Percentiles rank a stretch among this genome's conserved stretches.
These are phyloP conservation scores for Besnoitia besnoiti DNA, from an alignment of 169 alveolate species.

Conservation along the genomic window DNA sequence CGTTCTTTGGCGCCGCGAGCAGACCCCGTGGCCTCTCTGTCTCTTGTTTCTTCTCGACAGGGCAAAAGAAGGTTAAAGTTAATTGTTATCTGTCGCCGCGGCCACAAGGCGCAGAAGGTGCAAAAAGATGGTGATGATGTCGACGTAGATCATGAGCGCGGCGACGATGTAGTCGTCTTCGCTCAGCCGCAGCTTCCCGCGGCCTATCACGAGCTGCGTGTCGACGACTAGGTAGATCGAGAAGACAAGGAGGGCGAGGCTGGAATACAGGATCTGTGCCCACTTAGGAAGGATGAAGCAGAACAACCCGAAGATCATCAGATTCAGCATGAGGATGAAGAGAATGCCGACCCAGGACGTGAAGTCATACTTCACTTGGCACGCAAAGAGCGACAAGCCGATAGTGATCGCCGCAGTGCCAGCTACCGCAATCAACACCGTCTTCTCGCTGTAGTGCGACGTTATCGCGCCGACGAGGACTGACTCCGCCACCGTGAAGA, in stretches of 20 bases:
- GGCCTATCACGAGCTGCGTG: slow-evolving; percentile 80
- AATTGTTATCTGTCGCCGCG: slow-evolving; percentile 32
- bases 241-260: slow-evolving; percentile 74
- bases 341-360: slow-evolving; percentile 72
- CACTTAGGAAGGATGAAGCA: slow-evolving; percentile 60
- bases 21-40: no score
- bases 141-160: slow-evolving; percentile 79
- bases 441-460: slow-evolving; percentile 18
- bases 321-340: slow-evolving; percentile 53
- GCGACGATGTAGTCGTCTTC: slow-evolving; percentile 84
- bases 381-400: slow-evolving; percentile 73
- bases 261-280: slow-evolving; percentile 71
- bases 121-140: slow-evolving; percentile 77
- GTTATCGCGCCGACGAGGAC: slow-evolving; percentile 55
- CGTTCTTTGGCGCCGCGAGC: no score
- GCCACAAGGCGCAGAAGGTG: slow-evolving; percentile 71
- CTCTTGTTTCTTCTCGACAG: no score
- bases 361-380: slow-evolving; percentile 74
- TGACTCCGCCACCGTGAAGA: slow-evolving; percentile 62
- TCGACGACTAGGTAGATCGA: slow-evolving; percentile 81
- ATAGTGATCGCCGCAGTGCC: slow-evolving; percentile 66
- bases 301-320: slow-evolving; percentile 67
- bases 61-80: no score
- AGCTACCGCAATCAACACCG: slow-evolving; percentile 71
- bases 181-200: slow-evolving; percentile 72